A percentile compares a stretch with the other conserved stretches of the same genome.
Evolutionary conservation across 352 stramenopile species (phyloP).

Genomic region (Phytophthora pluvialis): DNA sequence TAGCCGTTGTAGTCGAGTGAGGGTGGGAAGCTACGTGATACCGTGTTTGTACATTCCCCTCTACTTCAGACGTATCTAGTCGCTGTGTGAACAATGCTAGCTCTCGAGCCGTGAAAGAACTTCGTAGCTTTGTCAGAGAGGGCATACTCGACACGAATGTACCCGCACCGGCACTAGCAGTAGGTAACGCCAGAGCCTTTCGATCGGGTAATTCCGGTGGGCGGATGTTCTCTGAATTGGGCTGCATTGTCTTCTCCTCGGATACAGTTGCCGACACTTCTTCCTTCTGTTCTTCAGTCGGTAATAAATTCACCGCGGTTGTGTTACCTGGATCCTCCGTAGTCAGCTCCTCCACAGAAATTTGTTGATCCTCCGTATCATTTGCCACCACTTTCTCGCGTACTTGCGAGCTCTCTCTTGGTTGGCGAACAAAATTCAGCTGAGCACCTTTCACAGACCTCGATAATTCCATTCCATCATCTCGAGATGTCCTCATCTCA

Average conservation of each 20-base stretch:
- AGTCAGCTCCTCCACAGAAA: not conserved
- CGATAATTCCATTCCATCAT: constrained; percentile 7
- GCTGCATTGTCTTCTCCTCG: not conserved
- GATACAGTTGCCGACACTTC: not conserved
- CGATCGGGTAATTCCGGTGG: not conserved
- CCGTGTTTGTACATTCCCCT: constrained; percentile 4
- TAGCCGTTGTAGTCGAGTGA: not conserved
- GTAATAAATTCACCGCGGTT: not conserved
- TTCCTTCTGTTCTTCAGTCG: constrained; percentile 3
- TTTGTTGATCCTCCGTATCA: not conserved
- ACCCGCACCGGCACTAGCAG: constrained; percentile 2
- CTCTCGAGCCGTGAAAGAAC: constrained; percentile 37
- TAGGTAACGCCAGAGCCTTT: constrained; percentile 2
- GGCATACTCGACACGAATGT: constrained; percentile 30
- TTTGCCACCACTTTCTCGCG: not conserved
- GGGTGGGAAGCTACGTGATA: constrained; percentile 36
- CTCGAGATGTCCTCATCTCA: not conserved
- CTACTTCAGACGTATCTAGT: constrained; percentile 1
- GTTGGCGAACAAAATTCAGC: not conserved
- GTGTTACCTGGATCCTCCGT: not conserved
- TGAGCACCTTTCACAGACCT: not conserved
- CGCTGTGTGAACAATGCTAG: constrained; percentile 32
- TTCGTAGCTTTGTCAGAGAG: constrained; percentile 30
- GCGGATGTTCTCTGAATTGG: not conserved
- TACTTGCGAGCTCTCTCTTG: not conserved